Evolutionary conservation across 129 eudicot species (phyloP), one percentile per base, ranked within the genome.

Genomic region (Pulicaria dysenterica): DNA sequence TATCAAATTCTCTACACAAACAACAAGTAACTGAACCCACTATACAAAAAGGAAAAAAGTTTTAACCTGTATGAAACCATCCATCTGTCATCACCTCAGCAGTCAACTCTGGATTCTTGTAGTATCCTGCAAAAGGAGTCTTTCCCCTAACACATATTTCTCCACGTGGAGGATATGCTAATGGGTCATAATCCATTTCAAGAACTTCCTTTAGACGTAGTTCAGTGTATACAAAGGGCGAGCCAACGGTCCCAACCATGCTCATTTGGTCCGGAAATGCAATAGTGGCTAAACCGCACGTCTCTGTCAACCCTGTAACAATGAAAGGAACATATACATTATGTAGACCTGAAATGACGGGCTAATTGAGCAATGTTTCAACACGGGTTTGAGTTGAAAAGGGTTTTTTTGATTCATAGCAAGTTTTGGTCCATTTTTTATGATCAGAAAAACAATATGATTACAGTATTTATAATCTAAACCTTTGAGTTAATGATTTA

Each of bases 31-130:
- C 4, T 13, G 6, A 57, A 71, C 56, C 44, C 36, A 8, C 14
- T 4, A 24, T 1, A 24, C n/a, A 17, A 53, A 16, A 55, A 53
- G 7, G 2, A 41, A 43, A 3, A 5, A 43, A 57, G 17, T 40
- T 6, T 31, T 1, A 55, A 85, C 98, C 98, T 84, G 97, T 94
- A 73, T 94, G 98, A 81, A 94, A 94, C 98, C 98, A 90, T 59
- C 97, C 98, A 58, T 90, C 98, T 66, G 3, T 73, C 67, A 85
- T 12, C 50, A 71, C 85, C 80, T 94, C 93, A 11, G 58, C 78
- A 2, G 97, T 94, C 73, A 94, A 49, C 78, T 90, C 93, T 16
- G 88, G 91, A 71, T 88, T 90, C 82, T 94, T 94, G 86, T 94
- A 90, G 88, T 94, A 94, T 11, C 97, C 98, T 24, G 91, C 83